phyloP scores from a whole-genome alignment of 306 rosid genomes.

The Lathyrus oleraceus region DNA sequence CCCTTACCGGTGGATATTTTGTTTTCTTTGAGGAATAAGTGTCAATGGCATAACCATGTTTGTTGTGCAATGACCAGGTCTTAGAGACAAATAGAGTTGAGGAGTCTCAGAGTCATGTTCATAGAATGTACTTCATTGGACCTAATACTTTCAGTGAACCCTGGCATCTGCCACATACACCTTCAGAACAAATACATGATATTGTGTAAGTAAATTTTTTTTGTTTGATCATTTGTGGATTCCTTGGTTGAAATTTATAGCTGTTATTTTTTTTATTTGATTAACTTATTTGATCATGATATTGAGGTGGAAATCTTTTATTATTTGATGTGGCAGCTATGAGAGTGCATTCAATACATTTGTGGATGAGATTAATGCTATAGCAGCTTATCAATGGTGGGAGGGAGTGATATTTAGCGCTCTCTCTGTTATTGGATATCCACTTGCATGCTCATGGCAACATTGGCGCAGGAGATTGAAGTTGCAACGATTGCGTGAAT shows the following conservation, averaged over 20 bases:
- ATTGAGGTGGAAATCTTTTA: slow-evolving; percentile 36
- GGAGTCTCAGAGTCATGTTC: slow-evolving; percentile 96
- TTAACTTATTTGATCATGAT: slow-evolving; percentile 20
- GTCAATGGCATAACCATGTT: slow-evolving; percentile 11
- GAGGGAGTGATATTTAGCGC: slow-evolving; percentile 90
- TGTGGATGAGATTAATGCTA: slow-evolving; percentile 90
- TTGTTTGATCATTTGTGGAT: slow-evolving; percentile 28
- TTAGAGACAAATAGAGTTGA: slow-evolving; percentile 97
- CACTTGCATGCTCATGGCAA: slow-evolving; percentile 97
- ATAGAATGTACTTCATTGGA: slow-evolving; percentile 97
- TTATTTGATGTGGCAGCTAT: slow-evolving; percentile 61
- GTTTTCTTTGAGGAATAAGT: neutral
- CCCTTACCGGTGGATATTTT: neutral
- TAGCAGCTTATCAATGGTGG: slow-evolving; percentile 98
- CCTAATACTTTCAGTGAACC: slow-evolving; percentile 96
- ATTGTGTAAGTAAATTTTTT: slow-evolving; percentile 73
- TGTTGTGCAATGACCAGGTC: slow-evolving; percentile 57
- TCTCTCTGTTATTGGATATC: slow-evolving; percentile 77
- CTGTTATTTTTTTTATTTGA: neutral
- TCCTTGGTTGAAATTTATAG: slow-evolving; percentile 21
- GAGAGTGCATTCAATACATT: slow-evolving; percentile 87
- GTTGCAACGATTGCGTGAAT: slow-evolving; percentile 87
- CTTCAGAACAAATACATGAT: slow-evolving; percentile 87
- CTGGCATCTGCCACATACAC: slow-evolving; percentile 93
- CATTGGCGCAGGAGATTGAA: slow-evolving; percentile 89